Evolutionary conservation across 2,329 filamentous ascomycete genomes (phyloP).

Genomic region (Emericellopsis cladophorae): DNA sequence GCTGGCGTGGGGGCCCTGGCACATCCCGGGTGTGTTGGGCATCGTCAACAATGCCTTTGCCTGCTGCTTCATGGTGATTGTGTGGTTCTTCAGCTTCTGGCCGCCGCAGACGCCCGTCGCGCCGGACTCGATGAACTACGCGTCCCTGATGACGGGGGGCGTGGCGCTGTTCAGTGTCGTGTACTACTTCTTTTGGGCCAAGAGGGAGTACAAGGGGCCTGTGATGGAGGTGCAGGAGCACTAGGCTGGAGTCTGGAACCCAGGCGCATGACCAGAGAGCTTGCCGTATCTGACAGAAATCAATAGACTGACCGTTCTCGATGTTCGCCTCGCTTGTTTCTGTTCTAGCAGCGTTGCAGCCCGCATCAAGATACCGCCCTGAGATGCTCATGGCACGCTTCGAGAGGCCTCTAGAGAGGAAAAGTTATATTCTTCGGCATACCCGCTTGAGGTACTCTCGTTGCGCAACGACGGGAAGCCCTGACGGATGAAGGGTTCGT

Average conservation of each 20-base stretch:
- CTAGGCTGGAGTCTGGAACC: no score
- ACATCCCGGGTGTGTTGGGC: constrained; percentile 34
- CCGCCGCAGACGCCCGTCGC: constrained; percentile 16
- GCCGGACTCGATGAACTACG: constrained; percentile 31
- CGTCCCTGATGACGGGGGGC: constrained; percentile 26
- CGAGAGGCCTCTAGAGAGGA: neutral
- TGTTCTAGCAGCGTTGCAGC: no score
- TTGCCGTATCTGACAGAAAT: no score
- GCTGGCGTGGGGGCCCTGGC: constrained; percentile 41
- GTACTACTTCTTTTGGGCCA: constrained; percentile 30
- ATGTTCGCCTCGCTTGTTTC: no score
- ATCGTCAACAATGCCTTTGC: constrained; percentile 41
- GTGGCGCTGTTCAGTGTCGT: constrained; percentile 29
- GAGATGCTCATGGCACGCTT: no score
- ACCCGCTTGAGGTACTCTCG: neutral
- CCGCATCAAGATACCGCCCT: no score
- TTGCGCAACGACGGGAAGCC: neutral
- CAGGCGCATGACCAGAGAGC: no score
- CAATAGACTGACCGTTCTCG: no score
- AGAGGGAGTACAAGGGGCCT: constrained; percentile 31
- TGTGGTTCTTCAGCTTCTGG: constrained; percentile 46
- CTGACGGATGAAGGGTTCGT: neutral
- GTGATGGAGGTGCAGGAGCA: constrained; percentile 11
- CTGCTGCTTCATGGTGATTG: constrained; percentile 36
- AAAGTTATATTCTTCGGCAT: neutral